Evolutionary conservation across 305 asterid genomes (phyloP), one percentile per base, ranked within the genome.

Genomic region (Fraxinus nigra): DNA sequence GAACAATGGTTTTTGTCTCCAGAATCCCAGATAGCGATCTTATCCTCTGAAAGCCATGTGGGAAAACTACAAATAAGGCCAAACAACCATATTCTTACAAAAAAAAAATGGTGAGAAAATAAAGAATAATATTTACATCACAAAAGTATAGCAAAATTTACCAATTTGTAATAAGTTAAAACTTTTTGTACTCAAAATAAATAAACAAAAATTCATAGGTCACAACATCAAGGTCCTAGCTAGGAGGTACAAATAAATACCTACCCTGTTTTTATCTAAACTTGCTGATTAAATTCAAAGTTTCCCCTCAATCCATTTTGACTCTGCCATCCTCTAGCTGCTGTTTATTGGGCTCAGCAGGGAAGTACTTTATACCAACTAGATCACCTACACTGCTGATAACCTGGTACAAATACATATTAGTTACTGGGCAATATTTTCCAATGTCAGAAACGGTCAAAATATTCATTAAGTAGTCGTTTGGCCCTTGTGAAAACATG

Each of bases 331-430:
- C 89, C 83, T 89, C 93, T 81, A 86, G 89, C 87, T 89, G 91
- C 86, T 85, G 91, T 82, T 92, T 92, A 75, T 88, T 81, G 38
- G 97, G 94, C 81, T 90, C 97, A 3, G 92, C 93, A 1, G 94
- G 94, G 78, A 91, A 92, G 84, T 92, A 92, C 75, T 92, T 92
- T 46, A 92, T 82, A 65, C 97, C 94, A 33, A 90, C 82, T 69
- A 91, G 72, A 86, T 92, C 97, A 48, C 97, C 97, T n/a, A 92
- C 93, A 59, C 78, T 81, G 85, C 94, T 89, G 81, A 91, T 73
- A 80, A 89, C 92, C 94, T 91, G 81, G 70, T 69, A 83, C 5
- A 76, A 28, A 48, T 38, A 69, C 22, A 82, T 22, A 4, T 3
- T 14, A 79, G 35, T 76, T 70, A 46, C 56, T 46, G 18, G 56